These are phyloP conservation scores for Wickerhamiella allomyrinae DNA, from an alignment of 805 yeast species.

Conservation along the genomic window DNA sequence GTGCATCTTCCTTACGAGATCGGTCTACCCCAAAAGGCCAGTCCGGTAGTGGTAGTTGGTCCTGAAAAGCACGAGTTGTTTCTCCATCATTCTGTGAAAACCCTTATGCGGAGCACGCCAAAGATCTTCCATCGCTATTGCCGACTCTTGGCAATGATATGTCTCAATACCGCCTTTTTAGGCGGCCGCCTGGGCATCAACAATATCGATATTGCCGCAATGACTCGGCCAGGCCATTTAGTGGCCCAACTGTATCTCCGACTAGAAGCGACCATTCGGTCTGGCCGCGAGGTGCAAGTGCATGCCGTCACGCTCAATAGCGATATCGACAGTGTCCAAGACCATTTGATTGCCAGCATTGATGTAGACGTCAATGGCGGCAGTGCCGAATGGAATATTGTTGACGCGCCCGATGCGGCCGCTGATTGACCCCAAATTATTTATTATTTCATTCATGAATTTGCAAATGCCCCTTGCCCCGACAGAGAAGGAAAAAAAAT, in stretches of 20 bases:
- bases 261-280: constrained; percentile 13
- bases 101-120: constrained; percentile 20
- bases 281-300: constrained; percentile 14
- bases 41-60: constrained; percentile 17
- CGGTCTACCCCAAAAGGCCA: constrained; percentile 18
- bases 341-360: constrained; percentile 15
- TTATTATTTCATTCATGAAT: too few species aligned
- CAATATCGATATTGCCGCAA: constrained; percentile 13
- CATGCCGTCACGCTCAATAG: constrained; percentile 11
- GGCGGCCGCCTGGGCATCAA: constrained; percentile 20
- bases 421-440: background rate
- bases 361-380: constrained; percentile 23
- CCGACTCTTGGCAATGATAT: constrained; percentile 23
- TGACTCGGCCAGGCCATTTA: constrained; percentile 18
- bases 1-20: constrained; percentile 22
- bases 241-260: constrained; percentile 22
- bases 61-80: constrained; percentile 6
- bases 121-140: constrained; percentile 21
- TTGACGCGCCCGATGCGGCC: constrained; percentile 17
- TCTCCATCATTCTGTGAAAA: constrained; percentile 16
- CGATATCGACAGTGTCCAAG: constrained; percentile 18
- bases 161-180: constrained; percentile 19
- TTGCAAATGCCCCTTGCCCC: too few species aligned
- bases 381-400: constrained; percentile 24
- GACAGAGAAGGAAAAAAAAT: too few species aligned